Evolutionary conservation across 176 grass and related monocot species (phyloP).

Genomic region (Oryza punctata): DNA sequence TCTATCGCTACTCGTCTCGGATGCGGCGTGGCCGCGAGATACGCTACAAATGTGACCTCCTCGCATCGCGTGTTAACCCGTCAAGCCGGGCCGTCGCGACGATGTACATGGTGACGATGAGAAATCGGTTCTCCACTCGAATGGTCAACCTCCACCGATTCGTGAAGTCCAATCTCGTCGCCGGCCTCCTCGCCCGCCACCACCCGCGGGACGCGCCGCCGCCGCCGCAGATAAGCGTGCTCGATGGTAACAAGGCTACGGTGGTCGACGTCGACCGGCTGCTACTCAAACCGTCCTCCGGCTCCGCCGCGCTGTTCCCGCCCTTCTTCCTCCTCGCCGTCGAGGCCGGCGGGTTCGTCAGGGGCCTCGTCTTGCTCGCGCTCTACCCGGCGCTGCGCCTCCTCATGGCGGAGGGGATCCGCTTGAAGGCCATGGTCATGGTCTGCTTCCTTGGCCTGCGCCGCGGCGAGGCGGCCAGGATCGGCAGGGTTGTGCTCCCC

Average conservation of each 20-base stretch:
- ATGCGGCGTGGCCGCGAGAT: no score
- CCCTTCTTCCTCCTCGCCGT: conserved; percentile 40
- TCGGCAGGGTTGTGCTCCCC: conserved; percentile 59
- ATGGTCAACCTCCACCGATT: not conserved
- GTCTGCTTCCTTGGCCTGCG: conserved; percentile 56
- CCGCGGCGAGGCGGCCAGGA: conserved; percentile 33
- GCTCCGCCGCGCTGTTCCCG: conserved; percentile 18
- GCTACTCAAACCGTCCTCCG: conserved; percentile 16
- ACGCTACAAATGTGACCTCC: no score
- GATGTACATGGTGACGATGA: not conserved
- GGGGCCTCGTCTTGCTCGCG: conserved; percentile 36
- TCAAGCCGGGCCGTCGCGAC: no score
- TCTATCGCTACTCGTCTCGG: no score
- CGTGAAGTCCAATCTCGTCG: not conserved
- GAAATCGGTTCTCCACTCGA: not conserved
- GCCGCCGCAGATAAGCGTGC: not conserved
- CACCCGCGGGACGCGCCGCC: not conserved
- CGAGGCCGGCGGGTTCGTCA: conserved; percentile 41
- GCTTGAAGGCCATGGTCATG: conserved; percentile 13
- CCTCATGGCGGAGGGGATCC: not conserved
- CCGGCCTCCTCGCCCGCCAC: not conserved
- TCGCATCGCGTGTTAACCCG: no score
- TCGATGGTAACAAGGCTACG: not conserved
- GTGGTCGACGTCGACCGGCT: conserved; percentile 37
- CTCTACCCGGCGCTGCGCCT: conserved; percentile 42